phyloP scores from a whole-genome alignment of 306 rosid genomes.

The Fagus crenata region DNA sequence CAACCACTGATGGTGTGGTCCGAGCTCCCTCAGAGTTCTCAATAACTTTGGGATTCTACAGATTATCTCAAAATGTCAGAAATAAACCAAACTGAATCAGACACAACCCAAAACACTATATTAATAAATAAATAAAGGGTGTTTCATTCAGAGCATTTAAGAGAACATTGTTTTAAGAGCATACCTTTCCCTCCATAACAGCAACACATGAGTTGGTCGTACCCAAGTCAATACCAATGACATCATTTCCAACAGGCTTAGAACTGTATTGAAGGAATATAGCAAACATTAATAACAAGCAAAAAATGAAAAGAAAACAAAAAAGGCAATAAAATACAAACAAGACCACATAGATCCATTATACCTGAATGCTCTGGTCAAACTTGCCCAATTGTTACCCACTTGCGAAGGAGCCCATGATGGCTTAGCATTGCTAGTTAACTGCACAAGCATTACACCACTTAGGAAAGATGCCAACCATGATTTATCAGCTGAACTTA shows the following conservation, averaged over 20 bases:
- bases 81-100: neutral
- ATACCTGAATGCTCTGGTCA: constrained; percentile 84
- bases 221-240: constrained; percentile 90
- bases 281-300: neutral
- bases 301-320: no score
- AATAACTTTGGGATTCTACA: constrained; percentile 78
- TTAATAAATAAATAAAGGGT: neutral
- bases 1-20: constrained; percentile 92
- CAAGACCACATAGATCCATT: neutral
- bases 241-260: constrained; percentile 79
- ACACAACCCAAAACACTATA: neutral
- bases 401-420: constrained; percentile 36
- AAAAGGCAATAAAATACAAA: neutral
- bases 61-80: neutral
- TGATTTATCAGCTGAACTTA: neutral
- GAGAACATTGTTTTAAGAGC: neutral
- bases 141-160: neutral
- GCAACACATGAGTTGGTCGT: constrained; percentile 93
- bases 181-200: constrained; percentile 90
- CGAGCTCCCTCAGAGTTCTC: constrained; percentile 89
- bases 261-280: constrained; percentile 44
- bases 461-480: constrained; percentile 2
- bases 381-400: constrained; percentile 58
- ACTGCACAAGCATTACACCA: constrained; percentile 43
- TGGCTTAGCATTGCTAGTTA: constrained; percentile 47